Percentiles rank a stretch among this genome's conserved stretches.
These are phyloP conservation scores for Aspergillus saccharolyticus DNA, from an alignment of 495 filamentous ascomycete genomes.

Conservation along the genomic window DNA sequence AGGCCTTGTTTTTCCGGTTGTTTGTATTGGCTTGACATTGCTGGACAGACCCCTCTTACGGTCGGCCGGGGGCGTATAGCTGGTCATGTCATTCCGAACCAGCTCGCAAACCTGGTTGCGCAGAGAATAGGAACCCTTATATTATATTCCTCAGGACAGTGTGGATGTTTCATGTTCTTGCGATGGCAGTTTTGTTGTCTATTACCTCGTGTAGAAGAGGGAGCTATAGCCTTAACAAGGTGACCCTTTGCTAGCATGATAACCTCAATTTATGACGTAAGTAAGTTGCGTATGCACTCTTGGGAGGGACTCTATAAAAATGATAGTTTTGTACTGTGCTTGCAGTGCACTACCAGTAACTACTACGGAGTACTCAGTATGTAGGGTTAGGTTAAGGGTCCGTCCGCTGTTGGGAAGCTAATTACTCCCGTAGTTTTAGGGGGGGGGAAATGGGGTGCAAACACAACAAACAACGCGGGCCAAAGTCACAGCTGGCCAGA, in stretches of 20 bases:
- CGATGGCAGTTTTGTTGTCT: background rate
- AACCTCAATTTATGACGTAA: background rate
- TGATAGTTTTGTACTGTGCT: too few species aligned
- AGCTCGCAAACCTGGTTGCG: background rate
- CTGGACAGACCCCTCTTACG: background rate
- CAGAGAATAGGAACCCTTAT: background rate
- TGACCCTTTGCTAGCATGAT: background rate
- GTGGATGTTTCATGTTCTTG: background rate
- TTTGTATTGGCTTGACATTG: background rate
- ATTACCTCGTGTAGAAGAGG: background rate
- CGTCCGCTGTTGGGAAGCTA: background rate
- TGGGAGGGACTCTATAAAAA: background rate
- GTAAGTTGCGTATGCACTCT: background rate
- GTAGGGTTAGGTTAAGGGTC: background rate
- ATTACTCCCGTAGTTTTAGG: background rate
- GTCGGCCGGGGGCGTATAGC: too few species aligned
- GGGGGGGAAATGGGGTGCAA: conserved; percentile 24
- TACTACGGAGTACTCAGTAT: too few species aligned
- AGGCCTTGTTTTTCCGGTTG: conserved; percentile 8
- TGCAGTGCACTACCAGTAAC: too few species aligned
- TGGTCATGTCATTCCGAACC: too few species aligned
- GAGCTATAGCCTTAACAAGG: background rate
- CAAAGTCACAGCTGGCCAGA: conserved; percentile 35
- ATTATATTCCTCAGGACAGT: background rate
- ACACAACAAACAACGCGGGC: conserved; percentile 32